phyloP scores from a whole-genome alignment of 305 asterid species.

The Fraxinus sp. region DNA sequence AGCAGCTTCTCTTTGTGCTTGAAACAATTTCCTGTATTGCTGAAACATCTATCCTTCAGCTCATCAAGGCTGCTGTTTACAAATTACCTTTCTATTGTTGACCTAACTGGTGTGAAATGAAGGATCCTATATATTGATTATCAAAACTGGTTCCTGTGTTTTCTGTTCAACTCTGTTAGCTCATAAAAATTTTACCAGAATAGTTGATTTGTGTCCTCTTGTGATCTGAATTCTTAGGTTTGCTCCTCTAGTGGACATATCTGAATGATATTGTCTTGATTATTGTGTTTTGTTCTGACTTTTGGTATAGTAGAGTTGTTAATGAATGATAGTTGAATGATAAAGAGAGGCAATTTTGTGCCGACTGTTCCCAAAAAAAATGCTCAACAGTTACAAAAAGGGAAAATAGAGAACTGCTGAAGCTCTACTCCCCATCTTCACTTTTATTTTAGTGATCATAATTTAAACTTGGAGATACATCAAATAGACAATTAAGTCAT shows the following conservation, averaged over 20 bases:
- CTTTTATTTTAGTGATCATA: slow-evolving; percentile 12
- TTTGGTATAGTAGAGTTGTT: neutral
- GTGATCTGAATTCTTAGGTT: neutral
- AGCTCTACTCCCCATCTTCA: neutral
- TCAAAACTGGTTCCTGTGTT: neutral
- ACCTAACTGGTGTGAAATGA: neutral
- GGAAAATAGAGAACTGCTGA: neutral
- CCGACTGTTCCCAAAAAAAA: neutral
- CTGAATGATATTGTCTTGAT: neutral
- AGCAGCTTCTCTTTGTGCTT: neutral
- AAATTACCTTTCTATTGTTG: neutral
- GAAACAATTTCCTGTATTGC: neutral
- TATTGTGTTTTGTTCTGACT: neutral
- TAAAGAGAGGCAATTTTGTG: neutral
- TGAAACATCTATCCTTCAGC: neutral
- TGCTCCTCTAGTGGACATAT: neutral
- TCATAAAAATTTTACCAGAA: neutral
- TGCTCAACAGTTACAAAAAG: neutral
- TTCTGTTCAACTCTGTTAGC: neutral
- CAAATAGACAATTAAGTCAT: neutral
- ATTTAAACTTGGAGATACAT: slow-evolving; percentile 11
- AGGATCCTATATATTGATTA: neutral
- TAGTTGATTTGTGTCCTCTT: neutral
- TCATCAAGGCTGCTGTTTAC: neutral
- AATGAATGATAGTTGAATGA: neutral